Percentiles rank a stretch among this genome's conserved stretches.
phyloP scores from a whole-genome alignment of 2,329 filamentous ascomycete species.

The Ascochyta clinopodiicola region DNA sequence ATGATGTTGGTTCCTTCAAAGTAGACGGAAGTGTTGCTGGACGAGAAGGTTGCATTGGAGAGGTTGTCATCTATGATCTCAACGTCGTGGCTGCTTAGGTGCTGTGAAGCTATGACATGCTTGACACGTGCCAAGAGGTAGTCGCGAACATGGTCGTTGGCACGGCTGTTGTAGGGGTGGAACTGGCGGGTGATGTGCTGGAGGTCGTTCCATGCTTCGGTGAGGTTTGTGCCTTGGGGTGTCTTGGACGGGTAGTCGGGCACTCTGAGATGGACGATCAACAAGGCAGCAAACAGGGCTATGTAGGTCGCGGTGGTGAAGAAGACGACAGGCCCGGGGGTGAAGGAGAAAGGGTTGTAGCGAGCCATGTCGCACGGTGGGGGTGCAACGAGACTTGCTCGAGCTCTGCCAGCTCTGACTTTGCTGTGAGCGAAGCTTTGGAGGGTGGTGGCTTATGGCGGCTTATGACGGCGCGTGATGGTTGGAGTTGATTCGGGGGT shows the following conservation, averaged over 20 bases:
- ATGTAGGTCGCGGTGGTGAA: conserved; percentile 79
- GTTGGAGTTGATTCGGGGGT: conserved; percentile 1
- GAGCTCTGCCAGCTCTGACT: conserved; percentile 16
- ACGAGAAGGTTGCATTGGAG: conserved; percentile 78
- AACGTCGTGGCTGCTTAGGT: conserved; percentile 49
- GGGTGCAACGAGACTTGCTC: conserved; percentile 11
- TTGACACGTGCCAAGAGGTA: conserved; percentile 77
- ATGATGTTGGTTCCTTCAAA: conserved; percentile 94
- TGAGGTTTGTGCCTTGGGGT: conserved; percentile 74
- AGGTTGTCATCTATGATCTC: conserved; percentile 79
- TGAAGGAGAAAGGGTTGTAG: conserved; percentile 70
- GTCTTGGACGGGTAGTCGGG: conserved; percentile 67
- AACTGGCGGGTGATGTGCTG: conserved; percentile 75
- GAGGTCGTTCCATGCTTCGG: conserved; percentile 86
- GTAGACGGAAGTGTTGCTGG: conserved; percentile 66
- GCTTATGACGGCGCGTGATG: conserved; percentile 23
- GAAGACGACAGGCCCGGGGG: conserved; percentile 79
- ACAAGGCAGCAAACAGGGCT: conserved; percentile 73
- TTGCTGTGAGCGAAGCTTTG: background rate
- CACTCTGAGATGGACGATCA: conserved; percentile 78
- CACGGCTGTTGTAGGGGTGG: conserved; percentile 87
- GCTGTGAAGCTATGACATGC: conserved; percentile 70
- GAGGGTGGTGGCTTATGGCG: conserved; percentile 14
- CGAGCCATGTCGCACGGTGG: conserved; percentile 39
- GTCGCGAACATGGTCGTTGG: conserved; percentile 79